phyloP scores from a whole-genome alignment of 2,329 filamentous ascomycete species.

The Claviceps pazoutovae region DNA sequence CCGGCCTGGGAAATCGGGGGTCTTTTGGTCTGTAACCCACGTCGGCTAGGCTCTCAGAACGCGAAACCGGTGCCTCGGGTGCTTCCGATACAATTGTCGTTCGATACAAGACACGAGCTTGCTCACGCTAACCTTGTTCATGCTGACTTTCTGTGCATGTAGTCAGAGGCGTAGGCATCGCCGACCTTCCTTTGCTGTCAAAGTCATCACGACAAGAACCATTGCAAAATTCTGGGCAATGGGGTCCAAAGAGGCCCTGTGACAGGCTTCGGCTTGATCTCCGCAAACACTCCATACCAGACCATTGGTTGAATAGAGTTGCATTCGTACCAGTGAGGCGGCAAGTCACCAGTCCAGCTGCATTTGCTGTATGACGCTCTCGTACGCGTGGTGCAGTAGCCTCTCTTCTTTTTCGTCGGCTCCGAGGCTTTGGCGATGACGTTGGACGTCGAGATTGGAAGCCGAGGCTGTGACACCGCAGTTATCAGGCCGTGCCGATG shows the following conservation, averaged over 20 bases:
- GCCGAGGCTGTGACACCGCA: background rate
- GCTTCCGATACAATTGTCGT: background rate
- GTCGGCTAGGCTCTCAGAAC: background rate
- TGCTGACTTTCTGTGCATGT: background rate
- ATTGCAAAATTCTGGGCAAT: background rate
- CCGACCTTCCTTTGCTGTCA: background rate
- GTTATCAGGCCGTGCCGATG: background rate
- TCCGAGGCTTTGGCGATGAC: background rate
- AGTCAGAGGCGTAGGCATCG: background rate
- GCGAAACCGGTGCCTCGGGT: too few species aligned
- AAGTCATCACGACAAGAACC: background rate
- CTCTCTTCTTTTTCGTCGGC: background rate
- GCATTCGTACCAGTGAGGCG: slow-evolving; percentile 9
- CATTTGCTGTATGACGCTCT: slow-evolving; percentile 1
- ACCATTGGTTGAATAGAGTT: slow-evolving; percentile 9
- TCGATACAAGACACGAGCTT: background rate
- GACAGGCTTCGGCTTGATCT: background rate
- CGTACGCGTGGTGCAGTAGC: slow-evolving; percentile 1
- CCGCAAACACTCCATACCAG: background rate
- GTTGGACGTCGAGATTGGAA: background rate
- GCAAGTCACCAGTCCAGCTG: slow-evolving; percentile 7
- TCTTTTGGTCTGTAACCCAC: background rate
- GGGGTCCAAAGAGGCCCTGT: background rate
- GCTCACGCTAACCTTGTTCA: background rate
- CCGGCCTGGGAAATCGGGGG: background rate